Conservation (phyloP, 805 yeast genomes). For the Cyberlindnera maritima region DNA sequence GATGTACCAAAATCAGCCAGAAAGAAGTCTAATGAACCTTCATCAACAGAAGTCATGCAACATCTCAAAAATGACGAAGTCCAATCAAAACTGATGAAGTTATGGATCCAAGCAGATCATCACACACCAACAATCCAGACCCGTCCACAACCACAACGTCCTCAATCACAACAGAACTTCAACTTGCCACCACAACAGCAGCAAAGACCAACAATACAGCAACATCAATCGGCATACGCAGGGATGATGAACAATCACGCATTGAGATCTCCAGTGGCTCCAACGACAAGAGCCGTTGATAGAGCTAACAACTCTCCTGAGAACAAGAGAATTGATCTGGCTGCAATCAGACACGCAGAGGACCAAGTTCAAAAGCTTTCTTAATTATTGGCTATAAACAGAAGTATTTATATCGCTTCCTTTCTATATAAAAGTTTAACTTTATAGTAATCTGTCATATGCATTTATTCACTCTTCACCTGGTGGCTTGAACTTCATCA, state of each 20-base stretch:
- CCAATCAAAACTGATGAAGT: conserved; percentile 23
- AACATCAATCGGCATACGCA: conserved; percentile 8
- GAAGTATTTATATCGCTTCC: too few species aligned
- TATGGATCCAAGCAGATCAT: conserved; percentile 26
- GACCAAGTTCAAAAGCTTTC: conserved; percentile 25
- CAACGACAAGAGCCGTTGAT: conserved; percentile 42
- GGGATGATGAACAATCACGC: conserved; percentile 6
- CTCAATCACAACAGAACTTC: conserved; percentile 4
- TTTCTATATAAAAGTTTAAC: too few species aligned
- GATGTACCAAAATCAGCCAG: not conserved
- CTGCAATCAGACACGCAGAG: conserved; percentile 23
- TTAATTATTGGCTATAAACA: conserved; percentile 5
- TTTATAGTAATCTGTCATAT: too few species aligned
- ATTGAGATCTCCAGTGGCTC: conserved; percentile 26
- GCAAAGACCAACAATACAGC: conserved; percentile 12
- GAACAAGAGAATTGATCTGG: conserved; percentile 26
- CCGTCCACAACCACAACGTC: conserved; percentile 6
- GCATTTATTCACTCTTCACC: conserved; percentile 20
- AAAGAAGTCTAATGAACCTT: not conserved
- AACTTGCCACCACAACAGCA: conserved; percentile 8
- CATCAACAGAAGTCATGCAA: conserved; percentile 2
- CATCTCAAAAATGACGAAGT: conserved; percentile 14
- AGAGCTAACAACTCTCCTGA: conserved; percentile 28
- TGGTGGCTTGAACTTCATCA: conserved; percentile 28
- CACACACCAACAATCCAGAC: conserved; percentile 7